Conservation (phyloP, 225 moss, liverwort and hornwort genomes). For the Asterella californica region DNA sequence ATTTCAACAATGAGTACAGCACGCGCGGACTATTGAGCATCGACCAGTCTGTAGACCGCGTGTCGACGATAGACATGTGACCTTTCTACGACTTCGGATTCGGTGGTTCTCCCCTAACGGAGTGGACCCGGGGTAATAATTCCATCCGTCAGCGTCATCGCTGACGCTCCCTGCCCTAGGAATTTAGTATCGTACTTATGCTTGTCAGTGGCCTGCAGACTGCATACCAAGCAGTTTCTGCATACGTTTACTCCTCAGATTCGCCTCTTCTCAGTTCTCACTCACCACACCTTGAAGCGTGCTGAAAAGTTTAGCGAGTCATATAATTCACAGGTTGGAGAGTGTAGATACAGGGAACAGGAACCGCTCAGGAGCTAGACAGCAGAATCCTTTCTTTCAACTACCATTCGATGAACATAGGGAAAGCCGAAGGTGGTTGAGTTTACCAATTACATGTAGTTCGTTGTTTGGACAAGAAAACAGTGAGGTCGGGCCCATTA, state of each 20-base stretch:
- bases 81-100: background rate
- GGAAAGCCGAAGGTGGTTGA: background rate
- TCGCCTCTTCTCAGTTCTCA: too few species aligned
- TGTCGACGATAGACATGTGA: background rate
- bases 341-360: background rate
- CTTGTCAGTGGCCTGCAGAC: background rate
- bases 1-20: background rate
- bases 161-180: background rate
- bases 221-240: too few species aligned
- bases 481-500: background rate
- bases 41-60: slow-evolving; percentile 6
- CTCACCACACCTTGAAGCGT: background rate
- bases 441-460: background rate
- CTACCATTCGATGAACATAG: background rate
- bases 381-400: background rate
- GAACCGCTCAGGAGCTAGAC: background rate
- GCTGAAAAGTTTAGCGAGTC: too few species aligned
- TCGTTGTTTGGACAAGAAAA: background rate
- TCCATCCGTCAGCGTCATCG: background rate
- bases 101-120: background rate
- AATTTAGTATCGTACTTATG: background rate
- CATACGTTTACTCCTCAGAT: background rate
- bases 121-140: background rate
- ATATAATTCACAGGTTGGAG: background rate
- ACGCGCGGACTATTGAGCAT: background rate